phyloP scores from a whole-genome alignment of 306 rosid species.

The Glycine latifolia region DNA sequence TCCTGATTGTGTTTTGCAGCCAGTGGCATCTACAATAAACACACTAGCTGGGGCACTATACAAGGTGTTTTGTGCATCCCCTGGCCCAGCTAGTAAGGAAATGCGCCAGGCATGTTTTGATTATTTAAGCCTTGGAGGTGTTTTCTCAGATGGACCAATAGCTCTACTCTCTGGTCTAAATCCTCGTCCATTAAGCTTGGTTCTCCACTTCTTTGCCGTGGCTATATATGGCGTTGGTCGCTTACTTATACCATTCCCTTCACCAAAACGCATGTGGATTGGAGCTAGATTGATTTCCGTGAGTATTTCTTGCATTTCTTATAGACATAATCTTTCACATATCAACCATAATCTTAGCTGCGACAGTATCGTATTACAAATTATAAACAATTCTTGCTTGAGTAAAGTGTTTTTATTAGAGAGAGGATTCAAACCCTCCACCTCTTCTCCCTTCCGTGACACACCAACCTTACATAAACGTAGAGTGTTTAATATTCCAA shows the following conservation, averaged over 20 bases:
- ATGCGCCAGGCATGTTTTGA: constrained; percentile 85
- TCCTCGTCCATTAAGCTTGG: constrained; percentile 71
- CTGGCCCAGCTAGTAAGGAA: constrained; percentile 82
- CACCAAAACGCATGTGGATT: constrained; percentile 66
- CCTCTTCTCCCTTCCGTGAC: no score
- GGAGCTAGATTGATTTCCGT: constrained; percentile 75
- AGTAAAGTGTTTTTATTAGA: neutral
- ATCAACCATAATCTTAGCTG: no score
- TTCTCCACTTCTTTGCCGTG: constrained; percentile 83
- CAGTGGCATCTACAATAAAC: constrained; percentile 89
- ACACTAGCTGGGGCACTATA: constrained; percentile 84
- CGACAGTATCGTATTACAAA: neutral
- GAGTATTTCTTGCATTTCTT: constrained; percentile 27
- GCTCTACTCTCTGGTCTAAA: constrained; percentile 84
- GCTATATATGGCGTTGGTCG: constrained; percentile 86
- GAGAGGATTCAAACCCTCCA: no score
- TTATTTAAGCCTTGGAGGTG: constrained; percentile 85
- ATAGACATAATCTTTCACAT: neutral
- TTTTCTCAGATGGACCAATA: constrained; percentile 77
- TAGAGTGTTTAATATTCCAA: neutral
- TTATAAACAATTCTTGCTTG: neutral
- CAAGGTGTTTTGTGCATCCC: constrained; percentile 82
- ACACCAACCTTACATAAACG: no score
- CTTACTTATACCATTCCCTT: constrained; percentile 75
- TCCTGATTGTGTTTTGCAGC: constrained; percentile 57